These are phyloP conservation scores for Colletotrichum theobromicola DNA, from an alignment of 2,329 filamentous ascomycete genomes.

Conservation along the genomic window DNA sequence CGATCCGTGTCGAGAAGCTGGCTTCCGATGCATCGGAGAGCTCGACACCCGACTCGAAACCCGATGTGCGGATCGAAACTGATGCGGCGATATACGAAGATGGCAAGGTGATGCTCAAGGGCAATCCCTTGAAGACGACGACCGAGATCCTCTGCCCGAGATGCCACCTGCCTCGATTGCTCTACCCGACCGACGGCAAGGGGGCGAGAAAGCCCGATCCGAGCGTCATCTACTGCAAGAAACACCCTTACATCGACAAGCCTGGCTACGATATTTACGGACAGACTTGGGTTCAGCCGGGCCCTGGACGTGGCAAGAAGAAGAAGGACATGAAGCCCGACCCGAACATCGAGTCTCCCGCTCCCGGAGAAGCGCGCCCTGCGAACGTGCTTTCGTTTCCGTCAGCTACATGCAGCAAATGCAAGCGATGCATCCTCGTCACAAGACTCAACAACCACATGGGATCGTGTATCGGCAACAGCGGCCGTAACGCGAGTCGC, in stretches of 20 bases:
- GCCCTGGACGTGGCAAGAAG: conserved; percentile 75
- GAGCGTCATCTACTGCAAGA: conserved; percentile 77
- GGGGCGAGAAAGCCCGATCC: conserved; percentile 71
- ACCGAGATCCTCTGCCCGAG: conserved; percentile 75
- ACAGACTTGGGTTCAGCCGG: conserved; percentile 78
- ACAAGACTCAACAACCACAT: conserved; percentile 72
- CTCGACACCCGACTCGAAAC: conserved; percentile 56
- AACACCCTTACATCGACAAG: conserved; percentile 78
- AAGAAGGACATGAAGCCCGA: conserved; percentile 76
- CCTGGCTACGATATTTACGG: conserved; percentile 82
- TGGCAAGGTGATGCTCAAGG: conserved; percentile 70
- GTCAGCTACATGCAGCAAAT: conserved; percentile 71
- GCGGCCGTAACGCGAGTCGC: conserved; percentile 66
- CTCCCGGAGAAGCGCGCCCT: conserved; percentile 56
- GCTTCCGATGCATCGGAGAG: conserved; percentile 60
- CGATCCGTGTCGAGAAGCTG: conserved; percentile 68
- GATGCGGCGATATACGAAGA: conserved; percentile 74
- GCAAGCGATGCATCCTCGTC: conserved; percentile 69
- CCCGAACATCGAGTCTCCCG: conserved; percentile 51
- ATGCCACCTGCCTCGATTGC: conserved; percentile 76
- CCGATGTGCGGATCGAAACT: conserved; percentile 66
- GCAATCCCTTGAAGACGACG: conserved; percentile 74
- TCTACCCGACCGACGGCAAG: conserved; percentile 75
- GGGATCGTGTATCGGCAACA: conserved; percentile 71
- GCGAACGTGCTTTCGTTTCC: conserved; percentile 69